Conservation (phyloP, 1,139 yeast species). For the Scheffersomyces lignicola region DNA sequence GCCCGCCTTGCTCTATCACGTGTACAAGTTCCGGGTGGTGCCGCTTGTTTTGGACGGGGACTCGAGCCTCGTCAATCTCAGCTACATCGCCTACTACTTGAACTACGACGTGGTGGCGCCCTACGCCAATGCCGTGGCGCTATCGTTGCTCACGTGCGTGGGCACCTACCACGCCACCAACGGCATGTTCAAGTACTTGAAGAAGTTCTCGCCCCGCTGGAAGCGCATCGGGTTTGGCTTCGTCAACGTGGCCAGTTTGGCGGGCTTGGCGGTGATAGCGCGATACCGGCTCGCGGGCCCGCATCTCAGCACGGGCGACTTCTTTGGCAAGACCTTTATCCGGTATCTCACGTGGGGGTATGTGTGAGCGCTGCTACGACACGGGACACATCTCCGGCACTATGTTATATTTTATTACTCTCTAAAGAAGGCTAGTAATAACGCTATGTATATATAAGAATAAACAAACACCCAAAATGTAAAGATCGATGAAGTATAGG, state of each 20-base stretch:
- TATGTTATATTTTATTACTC: too few relatives aligned
- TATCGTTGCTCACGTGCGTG: constrained; percentile 23
- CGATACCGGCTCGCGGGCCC: too few relatives aligned
- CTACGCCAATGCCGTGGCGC: constrained; percentile 18
- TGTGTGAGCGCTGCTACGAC: too few relatives aligned
- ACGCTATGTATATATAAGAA: too few relatives aligned
- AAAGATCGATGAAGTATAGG: too few relatives aligned
- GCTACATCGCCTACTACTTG: constrained; percentile 51
- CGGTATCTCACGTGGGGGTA: constrained; percentile 20
- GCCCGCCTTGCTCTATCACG: constrained; percentile 50
- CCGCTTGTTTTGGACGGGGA: constrained; percentile 72
- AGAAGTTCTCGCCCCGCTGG: constrained; percentile 28
- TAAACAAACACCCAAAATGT: too few relatives aligned
- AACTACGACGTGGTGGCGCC: constrained; percentile 19
- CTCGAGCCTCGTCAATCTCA: constrained; percentile 55
- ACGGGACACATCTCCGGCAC: too few relatives aligned
- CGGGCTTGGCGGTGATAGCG: constrained; percentile 27
- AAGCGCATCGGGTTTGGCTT: constrained; percentile 36
- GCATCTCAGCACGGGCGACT: constrained; percentile 23
- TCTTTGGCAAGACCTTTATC: constrained; percentile 29
- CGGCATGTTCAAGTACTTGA: constrained; percentile 34
- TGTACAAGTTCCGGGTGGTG: constrained; percentile 43
- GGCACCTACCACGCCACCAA: constrained; percentile 37
- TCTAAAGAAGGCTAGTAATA: too few relatives aligned
- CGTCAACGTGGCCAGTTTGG: constrained; percentile 22